These are phyloP conservation scores for Iberis pinnata DNA, from an alignment of 345 rosid species.

Conservation along the genomic window DNA sequence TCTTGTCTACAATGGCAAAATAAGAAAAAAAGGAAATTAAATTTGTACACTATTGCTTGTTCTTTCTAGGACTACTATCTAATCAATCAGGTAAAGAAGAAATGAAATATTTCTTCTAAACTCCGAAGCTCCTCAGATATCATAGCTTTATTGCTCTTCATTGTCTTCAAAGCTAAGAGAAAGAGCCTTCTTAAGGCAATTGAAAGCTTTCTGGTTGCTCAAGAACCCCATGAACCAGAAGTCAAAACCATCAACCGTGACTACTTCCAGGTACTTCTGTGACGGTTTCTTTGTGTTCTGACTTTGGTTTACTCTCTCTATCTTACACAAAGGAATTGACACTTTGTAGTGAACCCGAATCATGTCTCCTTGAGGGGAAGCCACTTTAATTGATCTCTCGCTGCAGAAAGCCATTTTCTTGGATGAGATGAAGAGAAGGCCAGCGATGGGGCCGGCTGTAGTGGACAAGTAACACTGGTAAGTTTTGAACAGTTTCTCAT, in stretches of 20 bases:
- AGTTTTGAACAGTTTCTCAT: slow-evolving; percentile 36
- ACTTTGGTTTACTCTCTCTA: slow-evolving; percentile 28
- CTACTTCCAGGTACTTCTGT: slow-evolving; percentile 30
- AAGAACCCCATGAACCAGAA: slow-evolving; percentile 43
- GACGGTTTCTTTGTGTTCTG: slow-evolving; percentile 30
- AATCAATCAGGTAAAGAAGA: slow-evolving; percentile 13
- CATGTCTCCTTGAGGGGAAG: slow-evolving; percentile 33
- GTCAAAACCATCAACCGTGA: slow-evolving; percentile 32
- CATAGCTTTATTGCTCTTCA: slow-evolving; percentile 14
- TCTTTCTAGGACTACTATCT: slow-evolving; percentile 19
- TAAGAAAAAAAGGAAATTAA: not conserved
- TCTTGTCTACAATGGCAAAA: slow-evolving; percentile 10
- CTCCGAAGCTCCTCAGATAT: not conserved
- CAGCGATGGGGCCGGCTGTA: slow-evolving; percentile 45
- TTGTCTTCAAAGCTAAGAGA: slow-evolving; percentile 26
- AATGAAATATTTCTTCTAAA: slow-evolving; percentile 6
- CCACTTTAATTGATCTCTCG: slow-evolving; percentile 29
- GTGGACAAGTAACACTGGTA: slow-evolving; percentile 49
- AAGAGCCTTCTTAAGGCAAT: slow-evolving; percentile 28
- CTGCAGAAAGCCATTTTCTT: slow-evolving; percentile 36
- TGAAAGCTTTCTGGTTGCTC: slow-evolving; percentile 33
- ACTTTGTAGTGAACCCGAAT: slow-evolving; percentile 43
- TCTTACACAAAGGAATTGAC: slow-evolving; percentile 24
- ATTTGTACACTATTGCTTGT: slow-evolving; percentile 20
- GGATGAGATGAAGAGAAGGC: slow-evolving; percentile 41